These are phyloP conservation scores for Cornus florida DNA, from an alignment of 148 eudicot species.

Conservation along the genomic window DNA sequence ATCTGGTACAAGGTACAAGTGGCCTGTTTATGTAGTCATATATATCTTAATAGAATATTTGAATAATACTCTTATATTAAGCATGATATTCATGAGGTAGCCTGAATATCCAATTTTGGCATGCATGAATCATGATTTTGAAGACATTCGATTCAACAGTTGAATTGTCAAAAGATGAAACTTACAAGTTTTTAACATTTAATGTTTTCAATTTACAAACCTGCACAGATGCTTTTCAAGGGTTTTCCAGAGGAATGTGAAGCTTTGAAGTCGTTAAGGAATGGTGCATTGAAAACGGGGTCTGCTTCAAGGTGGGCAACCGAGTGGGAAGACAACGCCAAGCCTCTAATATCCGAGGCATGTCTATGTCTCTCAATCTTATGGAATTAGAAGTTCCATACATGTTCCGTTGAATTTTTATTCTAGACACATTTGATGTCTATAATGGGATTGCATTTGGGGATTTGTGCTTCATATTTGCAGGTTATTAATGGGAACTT, in stretches of 20 bases:
- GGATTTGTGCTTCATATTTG: slow-evolving; percentile 8
- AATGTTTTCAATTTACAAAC: not conserved
- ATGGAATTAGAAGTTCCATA: not conserved
- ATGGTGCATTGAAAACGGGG: slow-evolving; percentile 59
- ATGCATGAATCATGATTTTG: no score
- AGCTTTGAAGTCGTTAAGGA: slow-evolving; percentile 52
- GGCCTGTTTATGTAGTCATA: no score
- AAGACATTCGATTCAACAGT: no score
- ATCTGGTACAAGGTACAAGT: no score
- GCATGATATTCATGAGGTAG: no score
- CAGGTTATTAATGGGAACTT: slow-evolving; percentile 33
- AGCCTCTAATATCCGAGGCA: slow-evolving; percentile 70
- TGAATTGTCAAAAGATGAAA: no score
- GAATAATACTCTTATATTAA: no score
- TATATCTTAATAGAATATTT: no score
- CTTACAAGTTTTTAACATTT: not conserved
- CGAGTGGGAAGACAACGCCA: slow-evolving; percentile 87
- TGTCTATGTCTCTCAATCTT: slow-evolving; percentile 16
- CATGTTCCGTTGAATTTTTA: not conserved
- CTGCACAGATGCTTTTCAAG: slow-evolving; percentile 77
- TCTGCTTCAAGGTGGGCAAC: slow-evolving; percentile 75
- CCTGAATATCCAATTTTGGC: no score
- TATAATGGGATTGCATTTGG: not conserved
- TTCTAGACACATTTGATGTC: not conserved
- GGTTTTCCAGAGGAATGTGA: slow-evolving; percentile 67